phyloP scores from a whole-genome alignment of 1,139 yeast genomes.

The Suhomyces choctaworum region DNA sequence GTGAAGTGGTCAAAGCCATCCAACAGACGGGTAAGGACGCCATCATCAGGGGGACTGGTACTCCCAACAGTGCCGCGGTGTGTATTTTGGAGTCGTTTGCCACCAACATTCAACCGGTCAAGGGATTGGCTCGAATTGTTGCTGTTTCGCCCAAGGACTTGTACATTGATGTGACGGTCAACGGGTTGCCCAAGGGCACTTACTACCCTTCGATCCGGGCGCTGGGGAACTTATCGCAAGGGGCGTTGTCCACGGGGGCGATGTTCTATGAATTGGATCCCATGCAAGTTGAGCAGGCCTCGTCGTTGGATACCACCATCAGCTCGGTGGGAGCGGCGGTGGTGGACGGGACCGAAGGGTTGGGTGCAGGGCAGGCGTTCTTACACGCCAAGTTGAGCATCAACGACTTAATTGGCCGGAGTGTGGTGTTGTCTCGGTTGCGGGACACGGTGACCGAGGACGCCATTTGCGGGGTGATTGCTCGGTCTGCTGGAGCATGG shows the following conservation, averaged over 20 bases:
- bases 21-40: conserved; percentile 82
- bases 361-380: conserved; percentile 61
- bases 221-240: conserved; percentile 75
- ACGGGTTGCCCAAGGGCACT: conserved; percentile 63
- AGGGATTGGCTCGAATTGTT: conserved; percentile 88
- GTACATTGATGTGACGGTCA: conserved; percentile 75
- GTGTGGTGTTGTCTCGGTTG: conserved; percentile 59
- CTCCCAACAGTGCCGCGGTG: conserved; percentile 87
- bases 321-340: conserved; percentile 41
- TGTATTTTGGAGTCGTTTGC: conserved; percentile 79
- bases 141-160: conserved; percentile 51
- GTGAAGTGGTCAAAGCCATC: conserved; percentile 61
- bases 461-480: conserved; percentile 81
- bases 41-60: conserved; percentile 88
- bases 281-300: conserved; percentile 33
- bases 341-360: conserved; percentile 18
- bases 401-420: conserved; percentile 74
- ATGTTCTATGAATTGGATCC: conserved; percentile 48
- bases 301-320: conserved; percentile 34
- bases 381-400: conserved; percentile 59
- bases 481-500: conserved; percentile 97
- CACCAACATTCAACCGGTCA: conserved; percentile 56
- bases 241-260: conserved; percentile 69
- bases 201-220: conserved; percentile 70
- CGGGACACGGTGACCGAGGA: conserved; percentile 40